A percentile compares a stretch with the other conserved stretches of the same genome.
phyloP scores from a whole-genome alignment of 257 asterid species.

The Ballota nigra region DNA sequence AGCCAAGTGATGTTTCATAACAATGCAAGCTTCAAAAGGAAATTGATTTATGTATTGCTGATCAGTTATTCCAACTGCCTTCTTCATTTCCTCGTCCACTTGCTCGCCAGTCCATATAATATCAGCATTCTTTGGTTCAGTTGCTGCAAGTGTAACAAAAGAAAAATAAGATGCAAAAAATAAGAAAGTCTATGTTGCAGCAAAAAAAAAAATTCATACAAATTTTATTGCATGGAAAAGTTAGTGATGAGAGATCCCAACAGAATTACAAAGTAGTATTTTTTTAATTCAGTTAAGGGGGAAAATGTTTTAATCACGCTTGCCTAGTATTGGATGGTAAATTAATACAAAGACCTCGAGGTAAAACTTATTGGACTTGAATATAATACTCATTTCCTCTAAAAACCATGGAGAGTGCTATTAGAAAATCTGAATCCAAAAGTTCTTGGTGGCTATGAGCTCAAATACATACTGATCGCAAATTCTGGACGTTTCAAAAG shows the following conservation, averaged over 20 bases:
- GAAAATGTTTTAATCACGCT: not conserved
- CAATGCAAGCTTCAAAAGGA: constrained; percentile 95
- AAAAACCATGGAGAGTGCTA: constrained; percentile 9
- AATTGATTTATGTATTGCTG: constrained; percentile 82
- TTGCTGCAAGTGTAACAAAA: constrained; percentile 49
- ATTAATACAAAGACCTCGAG: not conserved
- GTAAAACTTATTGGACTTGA: not conserved
- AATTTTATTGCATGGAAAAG: too few relatives aligned
- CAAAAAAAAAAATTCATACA: too few relatives aligned
- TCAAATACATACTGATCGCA: constrained; percentile 55
- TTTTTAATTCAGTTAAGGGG: not conserved
- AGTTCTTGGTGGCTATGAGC: not conserved
- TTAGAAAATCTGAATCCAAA: constrained; percentile 15
- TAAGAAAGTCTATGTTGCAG: constrained; percentile 1
- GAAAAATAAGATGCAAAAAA: not conserved
- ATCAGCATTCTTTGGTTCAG: constrained; percentile 88
- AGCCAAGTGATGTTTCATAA: constrained; percentile 96
- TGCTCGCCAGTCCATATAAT: constrained; percentile 87
- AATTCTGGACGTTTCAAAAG: constrained; percentile 84
- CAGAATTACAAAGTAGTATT: too few relatives aligned
- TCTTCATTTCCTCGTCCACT: constrained; percentile 87
- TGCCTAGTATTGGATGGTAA: not conserved
- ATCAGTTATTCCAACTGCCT: constrained; percentile 69
- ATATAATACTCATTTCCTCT: not conserved
- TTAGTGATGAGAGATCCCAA: too few relatives aligned